Evolutionary conservation across 1,139 yeast species (phyloP), one percentile per base, ranked within the genome.

Genomic region (Nadsonia starkeyi-henricii): DNA sequence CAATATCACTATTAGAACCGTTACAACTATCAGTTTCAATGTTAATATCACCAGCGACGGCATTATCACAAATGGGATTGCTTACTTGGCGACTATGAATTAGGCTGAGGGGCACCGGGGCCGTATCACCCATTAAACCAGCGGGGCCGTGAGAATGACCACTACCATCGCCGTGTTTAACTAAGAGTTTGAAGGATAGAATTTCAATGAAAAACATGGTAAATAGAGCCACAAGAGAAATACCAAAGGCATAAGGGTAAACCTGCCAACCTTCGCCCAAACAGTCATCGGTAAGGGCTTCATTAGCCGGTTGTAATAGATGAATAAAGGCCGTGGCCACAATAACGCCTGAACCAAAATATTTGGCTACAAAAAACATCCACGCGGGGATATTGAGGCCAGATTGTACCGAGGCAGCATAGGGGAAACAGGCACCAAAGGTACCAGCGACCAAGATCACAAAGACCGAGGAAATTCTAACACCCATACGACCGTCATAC

Each of bases 261-360:
- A 65, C 71, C 1, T 63, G 66, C 68, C 79, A 76, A 1, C 71
- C 70, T 30, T 73, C 76, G 30, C 79, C 78, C 39, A 81, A 70
- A 63, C 85, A 79, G 7, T 67, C 69, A 48, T 68, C 58, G 0
- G 74, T 64, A 49, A 80, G 67, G 2, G 71, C 67, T 39, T 78
- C 81, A 55, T 73, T 68, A 2, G 95, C 95, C 0, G 95, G 95
- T 56, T 81, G 79, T 57, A 88, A 69, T 53, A 88, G 69, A 65
- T 88, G 96, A 50, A 88, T 80, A 58, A 85, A 82, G 0, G 95
- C 88, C 1, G 96, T 88, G 1, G 96, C 91, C 9, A 86, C 72
- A 60, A 88, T 88, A 47, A 88, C 96, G 47, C 96, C 96, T 1
- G 95, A 81, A 52, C 96, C 96, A 62, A 88, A 86, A 68, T 76